phyloP scores from a whole-genome alignment of 139 green algal genomes.

The Volvox africanus region DNA sequence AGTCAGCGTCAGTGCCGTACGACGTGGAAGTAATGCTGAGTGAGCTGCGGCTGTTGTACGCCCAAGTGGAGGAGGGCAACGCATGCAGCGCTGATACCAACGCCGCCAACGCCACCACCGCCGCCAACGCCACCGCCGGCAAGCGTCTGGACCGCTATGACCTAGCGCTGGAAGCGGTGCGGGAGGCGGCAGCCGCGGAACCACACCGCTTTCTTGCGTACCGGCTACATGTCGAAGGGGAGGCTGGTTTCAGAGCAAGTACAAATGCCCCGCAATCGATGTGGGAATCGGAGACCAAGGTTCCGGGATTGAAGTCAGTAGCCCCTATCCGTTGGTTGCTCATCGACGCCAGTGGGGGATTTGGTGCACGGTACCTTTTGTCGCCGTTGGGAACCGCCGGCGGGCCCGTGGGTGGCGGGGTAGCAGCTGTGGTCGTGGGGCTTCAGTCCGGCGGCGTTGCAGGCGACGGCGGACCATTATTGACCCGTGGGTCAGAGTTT shows the following conservation, averaged over 20 bases:
- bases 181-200: neutral
- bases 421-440: conserved; percentile 27
- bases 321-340: conserved; percentile 10
- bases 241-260: neutral
- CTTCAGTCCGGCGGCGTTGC: conserved; percentile 12
- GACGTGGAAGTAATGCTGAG: neutral
- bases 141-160: neutral
- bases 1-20: neutral
- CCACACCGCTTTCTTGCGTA: conserved; percentile 28
- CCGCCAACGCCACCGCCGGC: neutral
- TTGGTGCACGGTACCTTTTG: conserved; percentile 28
- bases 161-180: conserved; percentile 2
- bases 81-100: neutral
- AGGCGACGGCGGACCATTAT: neutral
- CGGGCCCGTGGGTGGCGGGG: neutral
- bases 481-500: conserved; percentile 17
- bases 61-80: neutral
- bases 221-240: neutral
- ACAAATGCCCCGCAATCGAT: neutral
- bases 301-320: neutral
- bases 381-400: neutral
- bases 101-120: neutral
- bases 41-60: neutral
- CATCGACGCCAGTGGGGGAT: neutral
- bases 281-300: neutral